Evolutionary conservation across 1,284 basidiomycete genomes (phyloP), one percentile per base, ranked within the genome.

Genomic region (Ceratobasidium sp.): DNA sequence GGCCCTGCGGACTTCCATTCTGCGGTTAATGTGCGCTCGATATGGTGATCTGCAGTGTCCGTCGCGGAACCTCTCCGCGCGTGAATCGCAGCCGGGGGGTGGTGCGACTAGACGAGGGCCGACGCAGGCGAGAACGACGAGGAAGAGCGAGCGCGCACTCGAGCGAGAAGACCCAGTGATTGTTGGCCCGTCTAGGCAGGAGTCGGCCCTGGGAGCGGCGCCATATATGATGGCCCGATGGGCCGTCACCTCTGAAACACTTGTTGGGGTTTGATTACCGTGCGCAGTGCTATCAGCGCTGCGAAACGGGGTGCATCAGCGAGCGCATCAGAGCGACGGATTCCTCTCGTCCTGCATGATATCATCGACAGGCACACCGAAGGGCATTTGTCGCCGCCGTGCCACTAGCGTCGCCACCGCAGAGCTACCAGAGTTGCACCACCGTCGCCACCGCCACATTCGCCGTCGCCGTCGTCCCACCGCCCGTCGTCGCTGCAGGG

Each of bases 11-110:
- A 44, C 52, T 69, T 69, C 66, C 66, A 69, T 69, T 69, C 66
- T 69, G 52, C 43, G 66, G 38, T 43, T 69, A 69, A 69, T 69
- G 50, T 50, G 49, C 11, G 18, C 66, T 69, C 52, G 52, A 69
- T 69, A 46, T 35, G 50, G 66, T 2, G 8, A 44, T 57, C 55
- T 69, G 55, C n/a, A n/a, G n/a, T n/a, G n/a, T n/a, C n/a, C n/a
- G n/a, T n/a, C n/a, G n/a, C n/a, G n/a, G n/a, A n/a, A n/a, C n/a
- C n/a, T n/a, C n/a, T n/a, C n/a, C n/a, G n/a, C n/a, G n/a, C n/a
- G 18, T 18, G 43, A 50, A n/a, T 8, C 18, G 47, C 43, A 62
- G 41, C 62, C 46, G 14, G 47, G 46, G 9, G 23, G 28, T 14
- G 38, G 52, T 30, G 52, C n/a, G 41, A 18, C 49, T 38, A 35